Evolutionary conservation across 2,329 filamentous ascomycete species (phyloP), one percentile per base, ranked within the genome.

Genomic region (Cercospora sojina): DNA sequence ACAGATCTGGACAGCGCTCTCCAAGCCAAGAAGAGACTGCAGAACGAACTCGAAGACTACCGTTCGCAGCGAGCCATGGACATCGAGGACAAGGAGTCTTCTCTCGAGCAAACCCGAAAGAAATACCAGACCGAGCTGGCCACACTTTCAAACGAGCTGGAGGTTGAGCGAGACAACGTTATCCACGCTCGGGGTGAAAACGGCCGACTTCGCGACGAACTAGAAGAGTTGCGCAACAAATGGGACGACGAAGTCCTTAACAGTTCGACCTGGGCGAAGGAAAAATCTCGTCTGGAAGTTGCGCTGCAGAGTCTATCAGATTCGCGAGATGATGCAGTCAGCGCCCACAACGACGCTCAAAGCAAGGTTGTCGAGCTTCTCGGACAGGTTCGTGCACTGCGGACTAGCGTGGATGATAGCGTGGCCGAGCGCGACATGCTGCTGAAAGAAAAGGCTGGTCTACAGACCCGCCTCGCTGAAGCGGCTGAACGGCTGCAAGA

Each of bases 231-330:
- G 66, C 89, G 95, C 71, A 93, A 90, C 72, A 98, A 98, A 81
- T 98, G 95, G 94, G 95, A 99, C 75, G 92, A 98, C 74, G 94
- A 99, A 80, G 92, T 98, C 10, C 87, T 98, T 73, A 98, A 98
- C 81, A 96, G 92, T 79, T 96, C 93, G 16, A 97, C 94, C 0
- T 98, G 95, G 93, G 93, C 93, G 12, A 99, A 99, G 82, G 94
- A 99, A 81, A 98, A 98, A 83, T 87, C 92, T 16, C 90, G 94
- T 16, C 85, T 99, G 47, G 94, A 98, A 77, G 88, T 93, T 67
- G 96, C 93, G 5, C 84, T 99, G 63, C 89, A 94, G 59, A 93
- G 97, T 77, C 87, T 98, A 32, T 90, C 91, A 10, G 89, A 91
- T 58, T 96, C 93, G n/a, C 89, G 94, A 2, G 94, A 99, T 71